Evolutionary conservation across 176 grass and related monocot species (phyloP), one percentile per base, ranked within the genome.

Genomic region (Avena eriantha): DNA sequence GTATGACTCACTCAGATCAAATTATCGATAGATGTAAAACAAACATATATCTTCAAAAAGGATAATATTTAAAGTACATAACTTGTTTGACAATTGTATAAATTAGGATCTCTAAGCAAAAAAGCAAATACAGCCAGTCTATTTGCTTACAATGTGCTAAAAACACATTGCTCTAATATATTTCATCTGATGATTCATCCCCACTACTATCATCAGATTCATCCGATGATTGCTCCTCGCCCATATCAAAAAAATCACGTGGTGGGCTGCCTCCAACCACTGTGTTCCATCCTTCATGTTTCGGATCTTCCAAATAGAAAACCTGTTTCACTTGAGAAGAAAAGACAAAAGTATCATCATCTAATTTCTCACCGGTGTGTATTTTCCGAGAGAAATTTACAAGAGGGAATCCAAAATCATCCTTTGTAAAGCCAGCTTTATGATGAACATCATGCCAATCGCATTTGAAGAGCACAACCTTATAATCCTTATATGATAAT

Each of bases 251-350:
- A 77, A 56, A 17, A 36, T 77, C 29, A 11, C 75, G 29, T 56
- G 75, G 74, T 18, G 70, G 70, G 5, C 0, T 21, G 16, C 31
- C 8, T 77, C 50, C 10, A 9, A 29, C 26, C 24, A 77, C 31
- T 9, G 31, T 19, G 8, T 77, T 56, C 75, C 76, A 78, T 39
- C 34, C 54, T 58, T 59, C 19, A 22, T 2, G 3, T 65, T 48
- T 80, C 13, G 78, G 78, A 47, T 80, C 57, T 80, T 64, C n/a
- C 0, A 55, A n/a, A 80, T 80, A 80, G 26, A 80, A 80, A 3
- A 80, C 36, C 13, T 80, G 78, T 4, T 80, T 4, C 58, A 80
- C 78, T 80, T 80, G 58, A 3, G 78, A 80, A 15, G 78, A 80
- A 47, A 80, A 80, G 14, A 80, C 39, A 29, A 80, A 81, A 4